Base-by-base conservation (phyloP, 2,329 filamentous ascomycete genomes). In the Hypoxylon sp. region DNA sequence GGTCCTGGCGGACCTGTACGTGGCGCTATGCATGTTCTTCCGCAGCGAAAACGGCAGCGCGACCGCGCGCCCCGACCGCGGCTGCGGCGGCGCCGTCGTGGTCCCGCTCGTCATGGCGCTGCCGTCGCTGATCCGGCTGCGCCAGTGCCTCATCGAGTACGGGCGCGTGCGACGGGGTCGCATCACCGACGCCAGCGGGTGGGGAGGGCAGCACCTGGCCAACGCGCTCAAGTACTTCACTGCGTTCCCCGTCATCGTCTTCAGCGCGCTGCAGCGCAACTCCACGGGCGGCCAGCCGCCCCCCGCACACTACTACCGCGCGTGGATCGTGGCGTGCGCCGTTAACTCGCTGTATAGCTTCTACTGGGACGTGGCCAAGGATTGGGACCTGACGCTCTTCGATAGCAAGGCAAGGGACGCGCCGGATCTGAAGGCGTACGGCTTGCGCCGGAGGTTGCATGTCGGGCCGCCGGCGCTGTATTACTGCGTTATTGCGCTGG, bases 181-280 rank as follows among this genome's bases (percentile, higher is more conserved):
- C 17, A 82, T 81, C 71, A 86, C 84, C 76, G 86, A 84, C 71
- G 80, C 85, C 0, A 82, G 83, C 3, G 92, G 91, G 32, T 94
- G 90, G 89, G 93, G 92, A 30, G 92, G 92, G 4, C 92, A 95
- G 78, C 94, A 98, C 79, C 84, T 98, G 30, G 94, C 93, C 78
- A 99, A 99, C 84, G 95, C 95, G 9, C 82, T 93, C 74, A 99
- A 99, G 81, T 99, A 99, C 80, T 88, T 91, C n/a, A 94, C 90
- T 9, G 93, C 95, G 0, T 97, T 98, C 75, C 96, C 96, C 2
- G 94, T 98, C 60, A 92, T 98, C 73, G 84, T 95, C 45, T 84
- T 97, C 58, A 90, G 89, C 65, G 90, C 93, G 1, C 80, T 96
- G 76, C 90, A 94, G 81, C 87, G 92, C 67, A 89, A 78, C 83